Percentiles rank a stretch among this genome's conserved stretches.
Evolutionary conservation across 371 early-diverging fungal species (phyloP).

Genomic region (Coemansia sp.): DNA sequence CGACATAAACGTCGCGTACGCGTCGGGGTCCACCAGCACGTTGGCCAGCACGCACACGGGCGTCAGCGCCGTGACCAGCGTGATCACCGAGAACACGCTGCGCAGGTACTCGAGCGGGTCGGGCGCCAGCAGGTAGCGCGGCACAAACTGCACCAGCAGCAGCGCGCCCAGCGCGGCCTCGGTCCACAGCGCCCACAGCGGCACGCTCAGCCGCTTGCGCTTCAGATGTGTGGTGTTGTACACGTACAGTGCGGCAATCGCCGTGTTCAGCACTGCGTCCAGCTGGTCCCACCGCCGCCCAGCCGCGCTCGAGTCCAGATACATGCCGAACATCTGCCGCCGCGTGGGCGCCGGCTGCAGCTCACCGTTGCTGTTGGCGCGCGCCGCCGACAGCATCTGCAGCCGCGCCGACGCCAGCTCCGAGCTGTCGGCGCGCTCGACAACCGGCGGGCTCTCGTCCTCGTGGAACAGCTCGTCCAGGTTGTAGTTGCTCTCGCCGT

Average conservation of each 20-base stretch:
- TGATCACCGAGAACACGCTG: constrained; percentile 52
- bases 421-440: constrained; percentile 22
- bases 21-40: constrained; percentile 32
- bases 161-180: constrained; percentile 52
- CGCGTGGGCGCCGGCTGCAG: constrained; percentile 46
- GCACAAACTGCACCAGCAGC: constrained; percentile 55
- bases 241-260: constrained; percentile 55
- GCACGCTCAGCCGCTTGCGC: constrained; percentile 31
- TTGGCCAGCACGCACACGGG: constrained; percentile 52
- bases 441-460: constrained; percentile 18
- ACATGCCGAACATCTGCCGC: constrained; percentile 52
- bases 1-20: constrained; percentile 56
- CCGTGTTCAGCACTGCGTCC: constrained; percentile 56
- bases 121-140: constrained; percentile 55
- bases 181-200: constrained; percentile 38
- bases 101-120: constrained; percentile 48
- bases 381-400: constrained; percentile 36
- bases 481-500: constrained; percentile 36
- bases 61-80: constrained; percentile 56
- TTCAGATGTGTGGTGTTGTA: constrained; percentile 51
- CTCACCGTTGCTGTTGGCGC: constrained; percentile 27
- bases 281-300: constrained; percentile 64
- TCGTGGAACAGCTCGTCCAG: constrained; percentile 38
- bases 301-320: constrained; percentile 53
- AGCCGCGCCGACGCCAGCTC: constrained; percentile 28